phyloP scores from a whole-genome alignment of 1,284 basidiomycete genomes.

The Cryptococcus sp. region DNA sequence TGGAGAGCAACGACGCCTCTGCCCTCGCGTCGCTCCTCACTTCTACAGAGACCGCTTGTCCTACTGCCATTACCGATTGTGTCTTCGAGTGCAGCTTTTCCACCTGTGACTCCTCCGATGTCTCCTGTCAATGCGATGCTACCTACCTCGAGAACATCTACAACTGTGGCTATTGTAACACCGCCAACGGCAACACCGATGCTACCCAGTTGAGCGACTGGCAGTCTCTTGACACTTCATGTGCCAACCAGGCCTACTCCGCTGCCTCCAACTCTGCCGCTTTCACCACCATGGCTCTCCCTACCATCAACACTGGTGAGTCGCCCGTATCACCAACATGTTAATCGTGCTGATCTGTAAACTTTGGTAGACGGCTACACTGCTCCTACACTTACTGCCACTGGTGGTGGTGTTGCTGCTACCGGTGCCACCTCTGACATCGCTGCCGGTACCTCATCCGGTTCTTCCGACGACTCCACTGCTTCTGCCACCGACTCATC shows the following conservation, averaged over 20 bases:
- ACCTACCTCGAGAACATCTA: slow-evolving; percentile 49
- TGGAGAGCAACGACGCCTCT: slow-evolving; percentile 43
- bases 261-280: slow-evolving; percentile 24
- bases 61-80: slow-evolving; percentile 30
- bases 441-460: slow-evolving; percentile 15
- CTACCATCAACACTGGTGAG: slow-evolving; percentile 31
- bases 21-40: slow-evolving; percentile 38
- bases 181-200: slow-evolving; percentile 46
- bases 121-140: slow-evolving; percentile 45
- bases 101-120: slow-evolving; percentile 41
- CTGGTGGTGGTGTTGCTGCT: slow-evolving; percentile 46
- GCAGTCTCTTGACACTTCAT: slow-evolving; percentile 41
- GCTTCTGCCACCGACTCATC: slow-evolving; percentile 13
- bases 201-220: slow-evolving; percentile 45
- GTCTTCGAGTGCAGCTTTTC: slow-evolving; percentile 45
- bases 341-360: neutral
- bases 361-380: slow-evolving; percentile 27
- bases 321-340: neutral
- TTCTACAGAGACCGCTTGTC: slow-evolving; percentile 36
- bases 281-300: slow-evolving; percentile 34
- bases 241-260: slow-evolving; percentile 46
- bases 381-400: slow-evolving; percentile 47
- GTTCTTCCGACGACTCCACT: slow-evolving; percentile 11
- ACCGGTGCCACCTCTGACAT: slow-evolving; percentile 31
- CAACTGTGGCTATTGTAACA: slow-evolving; percentile 53